Conservation (phyloP, 2,329 filamentous ascomycete genomes). For the Spiromastix sp. region DNA sequence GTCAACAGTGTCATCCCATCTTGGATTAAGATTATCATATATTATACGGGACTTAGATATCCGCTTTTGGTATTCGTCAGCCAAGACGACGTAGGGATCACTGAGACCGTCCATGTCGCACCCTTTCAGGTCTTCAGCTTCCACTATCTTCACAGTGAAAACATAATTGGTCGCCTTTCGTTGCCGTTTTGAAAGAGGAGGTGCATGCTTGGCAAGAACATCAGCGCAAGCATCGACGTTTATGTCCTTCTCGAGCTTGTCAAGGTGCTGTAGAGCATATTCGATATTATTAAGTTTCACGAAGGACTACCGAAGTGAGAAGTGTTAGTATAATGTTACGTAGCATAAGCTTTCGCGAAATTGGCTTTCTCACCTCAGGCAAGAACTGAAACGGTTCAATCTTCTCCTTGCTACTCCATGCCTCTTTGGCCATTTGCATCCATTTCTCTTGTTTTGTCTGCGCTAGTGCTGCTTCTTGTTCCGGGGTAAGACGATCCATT, state of each 20-base stretch:
- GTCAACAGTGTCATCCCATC: conserved; percentile 95
- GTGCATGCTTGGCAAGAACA: conserved; percentile 64
- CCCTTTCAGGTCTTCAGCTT: conserved; percentile 95
- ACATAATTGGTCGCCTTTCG: conserved; percentile 79
- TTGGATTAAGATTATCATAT: conserved; percentile 79
- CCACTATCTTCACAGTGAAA: conserved; percentile 97
- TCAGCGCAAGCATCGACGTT: conserved; percentile 86
- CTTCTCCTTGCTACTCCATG: conserved; percentile 84
- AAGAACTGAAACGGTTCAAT: conserved; percentile 96
- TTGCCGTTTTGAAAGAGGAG: conserved; percentile 56
- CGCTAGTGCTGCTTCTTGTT: conserved; percentile 67
- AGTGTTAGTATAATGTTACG: conserved; percentile 2
- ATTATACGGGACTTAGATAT: conserved; percentile 90
- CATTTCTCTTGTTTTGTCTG: conserved; percentile 86
- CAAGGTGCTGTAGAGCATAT: conserved; percentile 83
- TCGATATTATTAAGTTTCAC: conserved; percentile 98
- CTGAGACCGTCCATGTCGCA: conserved; percentile 91
- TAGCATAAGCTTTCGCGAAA: too few relatives aligned
- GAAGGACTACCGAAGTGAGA: conserved; percentile 67
- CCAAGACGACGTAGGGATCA: conserved; percentile 93
- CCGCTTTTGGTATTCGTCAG: conserved; percentile 95
- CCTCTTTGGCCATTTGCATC: conserved; percentile 86
- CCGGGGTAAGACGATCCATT: conserved; percentile 84
- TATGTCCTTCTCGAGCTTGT: conserved; percentile 79
- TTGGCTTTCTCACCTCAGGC: conserved; percentile 66